A percentile compares a stretch with the other conserved stretches of the same genome.
Evolutionary conservation across 2,329 filamentous ascomycete species (phyloP).

Genomic region (Fusarium robinianum): DNA sequence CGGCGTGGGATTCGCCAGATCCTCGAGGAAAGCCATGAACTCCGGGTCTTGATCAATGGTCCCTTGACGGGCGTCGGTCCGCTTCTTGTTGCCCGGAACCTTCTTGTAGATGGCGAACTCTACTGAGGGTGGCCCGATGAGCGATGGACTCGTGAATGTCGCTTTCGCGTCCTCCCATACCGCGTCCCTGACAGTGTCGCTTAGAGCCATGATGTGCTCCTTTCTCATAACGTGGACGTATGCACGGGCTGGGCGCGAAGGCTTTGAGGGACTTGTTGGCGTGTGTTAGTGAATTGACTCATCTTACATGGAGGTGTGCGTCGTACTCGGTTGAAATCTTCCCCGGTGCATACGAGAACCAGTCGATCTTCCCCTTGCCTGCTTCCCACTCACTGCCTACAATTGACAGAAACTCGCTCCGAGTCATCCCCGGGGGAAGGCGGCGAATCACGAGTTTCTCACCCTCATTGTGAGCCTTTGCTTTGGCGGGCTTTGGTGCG

Average conservation of each 20-base stretch:
- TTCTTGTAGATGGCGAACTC: constrained; percentile 87
- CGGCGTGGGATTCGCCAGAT: constrained; percentile 71
- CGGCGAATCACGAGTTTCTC: constrained; percentile 85
- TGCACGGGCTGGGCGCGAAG: constrained; percentile 77
- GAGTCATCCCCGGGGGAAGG: constrained; percentile 82
- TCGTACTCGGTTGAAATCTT: constrained; percentile 85
- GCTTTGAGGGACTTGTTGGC: constrained; percentile 72
- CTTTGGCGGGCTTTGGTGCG: constrained; percentile 37
- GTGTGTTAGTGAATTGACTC: constrained; percentile 17
- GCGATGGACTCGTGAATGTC: constrained; percentile 69
- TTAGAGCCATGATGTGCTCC: constrained; percentile 68
- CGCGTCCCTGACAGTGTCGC: constrained; percentile 69
- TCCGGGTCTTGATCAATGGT: constrained; percentile 97
- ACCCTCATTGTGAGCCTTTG: constrained; percentile 52
- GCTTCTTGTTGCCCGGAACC: constrained; percentile 72
- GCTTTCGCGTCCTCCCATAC: constrained; percentile 83
- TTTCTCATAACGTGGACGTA: constrained; percentile 82
- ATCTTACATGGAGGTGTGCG: constrained; percentile 1
- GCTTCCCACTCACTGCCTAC: constrained; percentile 81
- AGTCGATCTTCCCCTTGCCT: constrained; percentile 83
- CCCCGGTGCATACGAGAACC: constrained; percentile 67
- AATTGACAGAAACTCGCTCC: constrained; percentile 72
- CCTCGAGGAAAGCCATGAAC: constrained; percentile 91
- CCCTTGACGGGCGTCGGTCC: constrained; percentile 83
- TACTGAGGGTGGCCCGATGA: constrained; percentile 77